Evolutionary conservation across 2,329 filamentous ascomycete species (phyloP), one percentile per base, ranked within the genome.

Genomic region (Fusarium metavorans): DNA sequence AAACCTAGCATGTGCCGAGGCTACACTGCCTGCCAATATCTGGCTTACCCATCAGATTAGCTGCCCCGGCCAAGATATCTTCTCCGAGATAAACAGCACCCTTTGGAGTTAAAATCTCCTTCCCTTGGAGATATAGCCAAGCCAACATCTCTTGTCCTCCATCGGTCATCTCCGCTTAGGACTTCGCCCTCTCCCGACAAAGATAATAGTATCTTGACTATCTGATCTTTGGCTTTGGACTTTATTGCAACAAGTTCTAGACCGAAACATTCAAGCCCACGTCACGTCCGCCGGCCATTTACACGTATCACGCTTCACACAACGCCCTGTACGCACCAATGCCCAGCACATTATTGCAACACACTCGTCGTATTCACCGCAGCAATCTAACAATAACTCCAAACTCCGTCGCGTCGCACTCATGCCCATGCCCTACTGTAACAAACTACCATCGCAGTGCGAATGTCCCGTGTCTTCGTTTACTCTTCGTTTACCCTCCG

Each of bases 401-500:
- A 52, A 52, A 52, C 48, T 32, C 48, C 48, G 48, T 52, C 41
- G 20, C 41, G 41, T 45, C 48, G 27, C 48, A 52, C 48, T 52
- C 48, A 52, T 52, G 18, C 27, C 27, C 45, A 50, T 50, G 45
- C 16, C 48, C 27, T 32, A 32, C 18, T 20, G 48, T 52, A 52
- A 52, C 48, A 52, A 52, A 52, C 48, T 52, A 48, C 23, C 48
- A 52, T 30, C 13, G 16, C 50, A n/a, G 43, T 48, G 43, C 23
- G 43, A 18, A 48, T 48, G 43, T 48, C 23, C 43, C 43, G 43
- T 48, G 14, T 25, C 43, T 48, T 48, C 23, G 43, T 25, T 48
- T 48, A 16, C 43, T 18, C 43, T n/a, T 4, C 8, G 43, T 30
- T 77, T 71, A 82, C 65, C 83, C 82, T 27, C 79, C 81, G 52